Base-by-base conservation (phyloP, 805 yeast genomes). In the Nakazawaea sp. region DNA sequence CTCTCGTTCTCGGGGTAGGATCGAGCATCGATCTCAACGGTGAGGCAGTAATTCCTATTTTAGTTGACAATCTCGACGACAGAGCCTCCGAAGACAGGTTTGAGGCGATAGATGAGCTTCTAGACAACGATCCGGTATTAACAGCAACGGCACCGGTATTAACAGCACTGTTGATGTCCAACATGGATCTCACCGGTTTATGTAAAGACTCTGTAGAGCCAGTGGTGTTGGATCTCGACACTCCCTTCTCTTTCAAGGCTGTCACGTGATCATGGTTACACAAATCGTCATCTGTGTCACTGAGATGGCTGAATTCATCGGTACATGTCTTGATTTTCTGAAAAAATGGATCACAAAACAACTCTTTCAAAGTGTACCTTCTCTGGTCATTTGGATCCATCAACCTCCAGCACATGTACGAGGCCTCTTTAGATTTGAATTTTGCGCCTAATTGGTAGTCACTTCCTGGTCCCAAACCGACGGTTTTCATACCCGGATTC, bases 321-420 rank as follows among this genome's bases (percentile, higher is more conserved):
- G 72, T 45, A 52, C 90, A 82, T 62, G 74, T 70, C 44, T 75
- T 83, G 32, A 81, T 59, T 3, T 58, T 45, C 20, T 57, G 59
- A 51, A 82, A 81, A 78, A 83, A 82, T 9, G 80, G 75, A 47
- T 82, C 88, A 2, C 62, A 48, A 43, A 78, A 72, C 24, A 83
- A 57, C 18, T 68, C 64, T 1, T 68, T 64, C 43, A 83, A 48
- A 13, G 70, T 64, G 51, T 76, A 75, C 43, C 94, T 64, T 6
- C 72, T 62, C 2, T 48, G 50, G 0, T 70, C 62, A 18, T 73
- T 61, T 3, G 87, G 86, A 49, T 82, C 88, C 47, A 81, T 73
- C 35, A 83, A 56, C 53, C 82, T 72, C 87, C 89, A 81, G 7
- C 85, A 78, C 5, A 68, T 76, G 48, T 92, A 66, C 1, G 88